A percentile compares a stretch with the other conserved stretches of the same genome.
Conservation (phyloP, 1,284 basidiomycete species). For the Inonotus hispidus region DNA sequence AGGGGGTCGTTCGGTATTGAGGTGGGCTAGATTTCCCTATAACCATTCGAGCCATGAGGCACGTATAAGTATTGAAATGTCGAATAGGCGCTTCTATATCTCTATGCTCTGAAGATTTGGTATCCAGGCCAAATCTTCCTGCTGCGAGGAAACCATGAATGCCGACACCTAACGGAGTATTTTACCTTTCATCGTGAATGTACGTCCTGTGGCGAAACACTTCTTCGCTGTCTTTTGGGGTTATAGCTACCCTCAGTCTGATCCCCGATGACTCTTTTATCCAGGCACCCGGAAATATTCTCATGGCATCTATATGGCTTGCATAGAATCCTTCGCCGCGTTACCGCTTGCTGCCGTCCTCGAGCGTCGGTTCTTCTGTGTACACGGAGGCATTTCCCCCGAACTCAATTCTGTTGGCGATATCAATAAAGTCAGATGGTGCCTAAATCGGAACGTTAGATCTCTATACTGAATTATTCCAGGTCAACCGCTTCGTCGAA, state of each 20-base stretch:
- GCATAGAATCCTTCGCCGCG: slow-evolving; percentile 87
- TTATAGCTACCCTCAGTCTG: background rate
- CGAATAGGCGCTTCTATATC: slow-evolving; percentile 77
- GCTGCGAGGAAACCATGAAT: slow-evolving; percentile 97
- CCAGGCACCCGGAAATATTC: slow-evolving; percentile 92
- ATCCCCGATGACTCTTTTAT: background rate
- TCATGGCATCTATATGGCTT: slow-evolving; percentile 81
- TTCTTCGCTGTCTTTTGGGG: background rate
- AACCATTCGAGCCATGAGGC: background rate
- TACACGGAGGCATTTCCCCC: slow-evolving; percentile 95
- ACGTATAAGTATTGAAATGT: slow-evolving; percentile 18
- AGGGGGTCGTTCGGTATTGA: slow-evolving; percentile 95
- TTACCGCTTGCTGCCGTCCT: slow-evolving; percentile 91
- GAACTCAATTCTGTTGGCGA: slow-evolving; percentile 83
- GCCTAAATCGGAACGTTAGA: background rate
- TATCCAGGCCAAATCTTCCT: slow-evolving; percentile 88
- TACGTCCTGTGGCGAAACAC: slow-evolving; percentile 32
- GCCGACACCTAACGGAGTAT: slow-evolving; percentile 92
- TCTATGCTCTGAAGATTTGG: slow-evolving; percentile 92
- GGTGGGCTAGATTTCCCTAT: slow-evolving; percentile 38
- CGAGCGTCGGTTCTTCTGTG: slow-evolving; percentile 96
- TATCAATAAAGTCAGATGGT: slow-evolving; percentile 55
- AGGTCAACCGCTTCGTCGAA: slow-evolving; percentile 92
- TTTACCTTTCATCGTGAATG: slow-evolving; percentile 97
- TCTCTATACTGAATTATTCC: background rate